Evolutionary conservation across 805 yeast species (phyloP).

Genomic region (Debaryomyces tyrocola): DNA sequence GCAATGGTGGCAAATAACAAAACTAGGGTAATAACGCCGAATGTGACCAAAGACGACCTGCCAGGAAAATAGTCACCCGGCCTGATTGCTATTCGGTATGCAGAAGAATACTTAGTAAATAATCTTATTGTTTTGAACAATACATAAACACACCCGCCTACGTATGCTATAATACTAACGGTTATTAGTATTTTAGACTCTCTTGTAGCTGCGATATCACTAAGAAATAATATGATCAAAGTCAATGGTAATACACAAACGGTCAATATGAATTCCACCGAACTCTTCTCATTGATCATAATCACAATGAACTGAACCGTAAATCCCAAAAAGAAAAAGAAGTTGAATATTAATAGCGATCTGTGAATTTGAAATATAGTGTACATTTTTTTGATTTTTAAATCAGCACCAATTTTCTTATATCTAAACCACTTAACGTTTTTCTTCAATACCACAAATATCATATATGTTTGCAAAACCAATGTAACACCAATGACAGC

Average conservation of each 20-base stretch:
- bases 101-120: constrained; percentile 42
- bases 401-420: constrained; percentile 49
- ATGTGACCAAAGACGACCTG: constrained; percentile 42
- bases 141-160: constrained; percentile 45
- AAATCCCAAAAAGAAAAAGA: constrained; percentile 50
- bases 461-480: constrained; percentile 26
- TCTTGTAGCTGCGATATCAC: constrained; percentile 35
- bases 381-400: constrained; percentile 37
- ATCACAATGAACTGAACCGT: constrained; percentile 50
- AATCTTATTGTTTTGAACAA: constrained; percentile 47
- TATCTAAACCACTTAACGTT: constrained; percentile 49
- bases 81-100: constrained; percentile 22
- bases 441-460: constrained; percentile 30
- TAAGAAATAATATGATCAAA: constrained; percentile 32
- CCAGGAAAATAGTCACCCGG: constrained; percentile 45
- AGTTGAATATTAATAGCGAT: constrained; percentile 20
- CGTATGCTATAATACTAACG: constrained; percentile 27
- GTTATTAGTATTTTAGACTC: constrained; percentile 30
- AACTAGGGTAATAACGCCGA: constrained; percentile 44
- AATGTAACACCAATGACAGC: constrained; percentile 38
- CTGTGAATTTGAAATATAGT: constrained; percentile 40
- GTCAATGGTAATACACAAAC: constrained; percentile 47
- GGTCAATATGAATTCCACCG: constrained; percentile 47
- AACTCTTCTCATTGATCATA: constrained; percentile 34
- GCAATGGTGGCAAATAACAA: constrained; percentile 35